Percentiles rank a stretch among this genome's conserved stretches.
Conservation (phyloP, 768 basidiomycete species). For the Suillus ampliporus region DNA sequence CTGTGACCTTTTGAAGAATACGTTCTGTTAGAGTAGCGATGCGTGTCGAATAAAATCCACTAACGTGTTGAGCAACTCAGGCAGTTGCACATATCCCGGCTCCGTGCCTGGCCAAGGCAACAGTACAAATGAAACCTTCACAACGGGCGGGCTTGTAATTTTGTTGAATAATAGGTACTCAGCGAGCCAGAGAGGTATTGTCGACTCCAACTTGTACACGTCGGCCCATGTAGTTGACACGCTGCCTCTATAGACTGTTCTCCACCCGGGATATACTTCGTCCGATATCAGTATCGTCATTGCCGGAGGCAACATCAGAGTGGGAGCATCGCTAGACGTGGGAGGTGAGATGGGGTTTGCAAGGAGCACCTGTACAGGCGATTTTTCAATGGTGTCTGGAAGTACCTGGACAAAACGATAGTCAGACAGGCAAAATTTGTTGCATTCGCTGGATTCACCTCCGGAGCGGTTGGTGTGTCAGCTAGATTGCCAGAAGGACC, state of each 20-base stretch:
- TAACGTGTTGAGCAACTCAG: constrained; percentile 86
- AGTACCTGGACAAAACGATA: constrained; percentile 28
- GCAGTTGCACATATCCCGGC: constrained; percentile 62
- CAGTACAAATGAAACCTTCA: constrained; percentile 90
- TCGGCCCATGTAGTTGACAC: constrained; percentile 64
- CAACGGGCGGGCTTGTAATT: constrained; percentile 52
- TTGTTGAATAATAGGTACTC: constrained; percentile 83
- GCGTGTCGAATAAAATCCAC: constrained; percentile 34
- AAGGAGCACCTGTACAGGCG: constrained; percentile 60
- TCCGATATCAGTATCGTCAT: constrained; percentile 81
- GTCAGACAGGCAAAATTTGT: neutral
- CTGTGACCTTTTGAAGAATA: constrained; percentile 56
- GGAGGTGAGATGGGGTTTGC: constrained; percentile 69
- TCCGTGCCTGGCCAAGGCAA: constrained; percentile 74
- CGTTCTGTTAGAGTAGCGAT: constrained; percentile 11
- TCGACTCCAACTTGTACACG: constrained; percentile 64
- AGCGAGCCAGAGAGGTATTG: constrained; percentile 86
- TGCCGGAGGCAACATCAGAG: constrained; percentile 58
- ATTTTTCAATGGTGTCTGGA: constrained; percentile 43
- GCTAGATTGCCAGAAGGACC: constrained; percentile 15
- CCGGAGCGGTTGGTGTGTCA: constrained; percentile 24
- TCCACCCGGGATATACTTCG: constrained; percentile 77
- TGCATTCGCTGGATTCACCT: constrained; percentile 27
- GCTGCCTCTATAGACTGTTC: constrained; percentile 75
- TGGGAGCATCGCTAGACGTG: constrained; percentile 72